Evolutionary conservation across 140 eudicot species (phyloP), one percentile per base, ranked within the genome.

Genomic region (Senecio squalidus): DNA sequence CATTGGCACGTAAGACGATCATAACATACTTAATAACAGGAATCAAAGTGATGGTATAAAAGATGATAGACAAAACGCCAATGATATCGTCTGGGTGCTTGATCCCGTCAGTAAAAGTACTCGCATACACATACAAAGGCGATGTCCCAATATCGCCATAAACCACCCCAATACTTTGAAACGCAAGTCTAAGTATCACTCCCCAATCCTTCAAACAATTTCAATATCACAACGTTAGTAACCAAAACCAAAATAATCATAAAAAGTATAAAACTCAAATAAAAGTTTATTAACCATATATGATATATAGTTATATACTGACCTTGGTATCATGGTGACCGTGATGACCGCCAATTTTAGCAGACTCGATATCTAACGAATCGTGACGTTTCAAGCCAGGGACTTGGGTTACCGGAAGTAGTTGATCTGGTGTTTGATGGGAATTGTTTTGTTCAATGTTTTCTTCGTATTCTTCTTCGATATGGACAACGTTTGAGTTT

Each of bases 81-180:
- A 90, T 46, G 3, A 90, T 80, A 45, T 90, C 97, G 9, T 86
- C 94, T 6, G 67, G 41, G 30, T 86, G 85, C 9, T 90, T 80
- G 20, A 90, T 80, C 6, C 97, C 97, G 6, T 62, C 23, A 0
- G 80, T 49, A 53, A 90, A 90, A 1, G 83, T 72, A 68, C 94
- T 78, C 0, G 94, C 9, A 34, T 27, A 90, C 33, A 86, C 95
- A 27, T 86, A 90, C 55, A 90, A 69, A 0, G 94, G 95, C 5
- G 97, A 90, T 18, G 97, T 90, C 10, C 97, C 97, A 26, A 90
- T 72, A 57, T 90, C 97, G 0, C 95, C 97, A 20, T 79, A 90
- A 55, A 90, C 87, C 55, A 90, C 85, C 24, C 97, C 97, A 2
- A 90, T 66, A 72, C 97, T 86, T 74, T 90, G 97, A 52, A 90